Percentiles rank a stretch among this genome's conserved stretches.
phyloP scores from a whole-genome alignment of 768 basidiomycete species.

The Termitomyces sp. region DNA sequence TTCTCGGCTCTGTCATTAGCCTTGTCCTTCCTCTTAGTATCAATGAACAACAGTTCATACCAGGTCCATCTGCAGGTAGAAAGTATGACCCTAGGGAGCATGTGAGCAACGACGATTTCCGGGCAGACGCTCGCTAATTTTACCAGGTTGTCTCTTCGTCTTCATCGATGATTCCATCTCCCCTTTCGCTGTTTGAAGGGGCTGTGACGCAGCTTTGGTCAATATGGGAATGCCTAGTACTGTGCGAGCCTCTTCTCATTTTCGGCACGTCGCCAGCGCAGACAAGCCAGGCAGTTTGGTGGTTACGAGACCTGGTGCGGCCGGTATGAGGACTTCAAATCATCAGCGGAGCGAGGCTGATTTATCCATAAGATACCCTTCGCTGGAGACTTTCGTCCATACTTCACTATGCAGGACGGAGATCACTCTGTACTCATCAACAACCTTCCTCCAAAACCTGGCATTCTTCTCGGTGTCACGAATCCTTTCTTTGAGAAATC shows the following conservation, averaged over 20 bases:
- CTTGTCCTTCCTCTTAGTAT: conserved; percentile 63
- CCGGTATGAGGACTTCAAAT: conserved; percentile 44
- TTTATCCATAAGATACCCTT: conserved; percentile 60
- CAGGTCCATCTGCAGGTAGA: conserved; percentile 43
- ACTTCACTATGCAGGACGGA: conserved; percentile 95
- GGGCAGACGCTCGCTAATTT: conserved; percentile 3
- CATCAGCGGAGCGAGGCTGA: background rate
- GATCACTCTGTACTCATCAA: conserved; percentile 76
- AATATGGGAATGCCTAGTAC: conserved; percentile 89
- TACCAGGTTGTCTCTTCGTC: conserved; percentile 66
- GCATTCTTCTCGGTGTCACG: conserved; percentile 77
- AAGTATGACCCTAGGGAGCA: conserved; percentile 49
- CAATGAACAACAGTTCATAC: conserved; percentile 71
- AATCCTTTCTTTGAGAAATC: conserved; percentile 82
- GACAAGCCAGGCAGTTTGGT: conserved; percentile 89
- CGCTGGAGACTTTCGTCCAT: conserved; percentile 84
- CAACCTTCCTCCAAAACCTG: conserved; percentile 72
- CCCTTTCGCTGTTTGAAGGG: conserved; percentile 58
- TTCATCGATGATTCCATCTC: conserved; percentile 52
- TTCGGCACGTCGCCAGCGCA: conserved; percentile 75
- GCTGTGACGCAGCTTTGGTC: conserved; percentile 70
- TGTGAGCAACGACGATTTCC: conserved; percentile 28
- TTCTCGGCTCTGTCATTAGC: conserved; percentile 72
- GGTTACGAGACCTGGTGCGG: conserved; percentile 80
- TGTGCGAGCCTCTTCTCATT: conserved; percentile 87